Evolutionary conservation across 1,284 basidiomycete genomes (phyloP).

Genomic region (Rhodotorula glutinis): DNA sequence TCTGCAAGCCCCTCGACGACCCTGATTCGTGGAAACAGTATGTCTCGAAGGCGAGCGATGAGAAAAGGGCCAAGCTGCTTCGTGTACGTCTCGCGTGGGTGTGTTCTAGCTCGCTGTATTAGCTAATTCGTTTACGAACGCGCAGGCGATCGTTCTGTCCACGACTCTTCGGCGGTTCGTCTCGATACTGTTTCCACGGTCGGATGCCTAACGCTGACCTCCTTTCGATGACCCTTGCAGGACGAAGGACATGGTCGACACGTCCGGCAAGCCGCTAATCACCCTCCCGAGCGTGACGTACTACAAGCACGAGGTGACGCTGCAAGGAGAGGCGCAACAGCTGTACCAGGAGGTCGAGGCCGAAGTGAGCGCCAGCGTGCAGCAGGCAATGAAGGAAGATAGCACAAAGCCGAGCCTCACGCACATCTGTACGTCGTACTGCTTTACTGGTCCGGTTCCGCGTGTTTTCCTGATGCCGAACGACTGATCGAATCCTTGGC

Average conservation of each 20-base stretch:
- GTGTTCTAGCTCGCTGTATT: conserved; percentile 60
- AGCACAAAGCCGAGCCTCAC: conserved; percentile 40
- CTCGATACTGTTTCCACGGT: background rate
- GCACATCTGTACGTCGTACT: conserved; percentile 40
- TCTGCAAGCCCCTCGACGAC: conserved; percentile 76
- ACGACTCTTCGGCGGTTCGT: conserved; percentile 71
- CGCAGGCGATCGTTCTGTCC: conserved; percentile 74
- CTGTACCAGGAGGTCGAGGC: conserved; percentile 72
- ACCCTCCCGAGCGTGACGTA: conserved; percentile 71
- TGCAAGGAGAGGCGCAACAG: conserved; percentile 63
- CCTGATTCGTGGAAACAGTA: conserved; percentile 57
- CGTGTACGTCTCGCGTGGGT: conserved; percentile 51
- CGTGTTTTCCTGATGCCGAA: conserved; percentile 49
- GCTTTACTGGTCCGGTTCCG: conserved; percentile 23
- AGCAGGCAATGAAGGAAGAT: conserved; percentile 55
- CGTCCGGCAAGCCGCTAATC: conserved; percentile 65
- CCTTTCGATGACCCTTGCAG: conserved; percentile 22
- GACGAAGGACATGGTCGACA: conserved; percentile 70
- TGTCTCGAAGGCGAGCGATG: conserved; percentile 59
- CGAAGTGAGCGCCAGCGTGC: conserved; percentile 62
- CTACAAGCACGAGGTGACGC: conserved; percentile 55
- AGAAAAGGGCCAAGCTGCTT: conserved; percentile 1
- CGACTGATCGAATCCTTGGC: conserved; percentile 18
- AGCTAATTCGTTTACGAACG: conserved; percentile 11
- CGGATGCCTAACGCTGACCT: conserved; percentile 11